These are phyloP conservation scores for Capsella bursapastoris DNA, from an alignment of 345 rosid genomes.

Conservation along the genomic window DNA sequence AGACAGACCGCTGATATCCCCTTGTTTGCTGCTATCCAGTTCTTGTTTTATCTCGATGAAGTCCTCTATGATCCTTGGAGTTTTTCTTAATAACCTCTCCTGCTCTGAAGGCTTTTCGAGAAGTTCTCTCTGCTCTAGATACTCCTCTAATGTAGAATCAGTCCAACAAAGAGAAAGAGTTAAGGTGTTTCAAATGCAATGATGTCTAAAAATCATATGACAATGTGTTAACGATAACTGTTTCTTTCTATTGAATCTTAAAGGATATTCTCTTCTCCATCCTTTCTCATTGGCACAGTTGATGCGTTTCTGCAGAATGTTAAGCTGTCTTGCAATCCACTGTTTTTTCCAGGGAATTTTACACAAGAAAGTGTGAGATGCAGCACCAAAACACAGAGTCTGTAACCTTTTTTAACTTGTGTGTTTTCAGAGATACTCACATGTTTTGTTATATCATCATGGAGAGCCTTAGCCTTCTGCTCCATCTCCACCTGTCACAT, in stretches of 20 bases:
- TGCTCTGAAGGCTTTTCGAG: slow-evolving; percentile 44
- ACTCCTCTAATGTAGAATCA: slow-evolving; percentile 37
- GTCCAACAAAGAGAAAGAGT: slow-evolving; percentile 7
- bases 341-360: slow-evolving; percentile 9
- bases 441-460: slow-evolving; percentile 43
- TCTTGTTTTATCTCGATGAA: slow-evolving; percentile 28
- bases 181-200: slow-evolving; percentile 33
- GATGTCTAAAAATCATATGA: slow-evolving; percentile 6
- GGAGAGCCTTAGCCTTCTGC: slow-evolving; percentile 40
- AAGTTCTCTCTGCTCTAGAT: slow-evolving; percentile 40
- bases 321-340: slow-evolving; percentile 47
- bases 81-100: slow-evolving; percentile 35
- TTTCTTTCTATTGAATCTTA: not conserved
- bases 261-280: slow-evolving; percentile 46
- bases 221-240: not conserved
- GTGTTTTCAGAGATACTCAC: slow-evolving; percentile 36
- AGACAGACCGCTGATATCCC: slow-evolving; percentile 1
- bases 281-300: slow-evolving; percentile 43
- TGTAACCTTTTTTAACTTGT: not conserved
- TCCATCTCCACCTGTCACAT: slow-evolving; percentile 37
- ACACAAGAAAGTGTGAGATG: slow-evolving; percentile 27
- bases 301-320: slow-evolving; percentile 41
- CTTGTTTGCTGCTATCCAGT: slow-evolving; percentile 26
- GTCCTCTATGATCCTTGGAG: slow-evolving; percentile 40
- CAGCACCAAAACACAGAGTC: slow-evolving; percentile 8